These are phyloP conservation scores for Dalbergia cultrata DNA, from an alignment of 306 rosid genomes.

Conservation along the genomic window DNA sequence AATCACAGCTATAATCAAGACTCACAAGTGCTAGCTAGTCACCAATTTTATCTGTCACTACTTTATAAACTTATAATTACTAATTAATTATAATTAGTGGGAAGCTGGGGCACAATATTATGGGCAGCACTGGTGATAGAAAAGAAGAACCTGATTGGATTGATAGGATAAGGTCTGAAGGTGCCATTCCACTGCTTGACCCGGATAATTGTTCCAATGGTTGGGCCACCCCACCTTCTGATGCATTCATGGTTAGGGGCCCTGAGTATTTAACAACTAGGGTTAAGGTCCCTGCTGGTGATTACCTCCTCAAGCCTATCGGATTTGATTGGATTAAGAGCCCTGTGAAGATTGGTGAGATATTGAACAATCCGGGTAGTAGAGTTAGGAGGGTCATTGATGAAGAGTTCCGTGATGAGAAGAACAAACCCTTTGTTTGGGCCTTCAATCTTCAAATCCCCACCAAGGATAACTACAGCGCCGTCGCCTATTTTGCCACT, in stretches of 20 bases:
- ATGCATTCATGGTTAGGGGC: constrained; percentile 87
- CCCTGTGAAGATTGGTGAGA: constrained; percentile 72
- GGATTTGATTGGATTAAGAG: constrained; percentile 96
- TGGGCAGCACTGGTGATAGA: constrained; percentile 61
- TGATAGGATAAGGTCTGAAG: constrained; percentile 72
- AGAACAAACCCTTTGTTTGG: constrained; percentile 82
- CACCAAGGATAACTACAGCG: constrained; percentile 76
- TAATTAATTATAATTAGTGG: constrained; percentile 39
- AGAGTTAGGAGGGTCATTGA: constrained; percentile 70
- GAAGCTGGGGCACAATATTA: constrained; percentile 45
- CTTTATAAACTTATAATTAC: constrained; percentile 24
- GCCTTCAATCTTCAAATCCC: constrained; percentile 92
- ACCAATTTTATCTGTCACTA: constrained; percentile 1
- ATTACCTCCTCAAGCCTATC: constrained; percentile 78
- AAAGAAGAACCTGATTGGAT: constrained; percentile 70
- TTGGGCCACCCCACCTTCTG: constrained; percentile 87
- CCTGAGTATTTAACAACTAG: constrained; percentile 81
- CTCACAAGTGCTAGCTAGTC: neutral
- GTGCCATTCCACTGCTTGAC: constrained; percentile 71
- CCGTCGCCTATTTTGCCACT: constrained; percentile 72
- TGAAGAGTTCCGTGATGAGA: constrained; percentile 54
- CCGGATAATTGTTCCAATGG: constrained; percentile 74
- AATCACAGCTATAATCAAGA: neutral
- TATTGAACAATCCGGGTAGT: constrained; percentile 67
- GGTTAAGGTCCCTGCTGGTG: constrained; percentile 80